These are phyloP conservation scores for Athelia psychrophila DNA, from an alignment of 1,284 basidiomycete genomes.

Conservation along the genomic window DNA sequence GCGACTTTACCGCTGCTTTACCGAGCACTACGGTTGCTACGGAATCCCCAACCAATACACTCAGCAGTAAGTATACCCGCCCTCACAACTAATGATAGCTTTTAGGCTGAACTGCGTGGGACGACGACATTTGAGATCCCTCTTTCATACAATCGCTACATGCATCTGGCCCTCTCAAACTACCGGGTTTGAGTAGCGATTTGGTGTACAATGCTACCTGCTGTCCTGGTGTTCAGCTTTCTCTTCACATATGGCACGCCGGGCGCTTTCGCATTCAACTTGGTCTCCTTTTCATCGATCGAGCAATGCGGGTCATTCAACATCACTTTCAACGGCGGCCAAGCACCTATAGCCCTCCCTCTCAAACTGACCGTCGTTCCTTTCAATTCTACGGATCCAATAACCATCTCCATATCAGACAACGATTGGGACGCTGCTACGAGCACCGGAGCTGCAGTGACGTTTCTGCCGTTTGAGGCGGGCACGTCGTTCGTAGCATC, in stretches of 20 bases:
- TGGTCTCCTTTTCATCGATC: conserved; percentile 47
- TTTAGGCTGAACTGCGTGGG: background rate
- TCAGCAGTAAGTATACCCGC: too few species aligned
- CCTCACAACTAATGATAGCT: too few species aligned
- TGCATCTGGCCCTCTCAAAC: background rate
- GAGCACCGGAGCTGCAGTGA: conserved; percentile 37
- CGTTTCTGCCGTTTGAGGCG: conserved; percentile 49
- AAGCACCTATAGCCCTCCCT: conserved; percentile 28
- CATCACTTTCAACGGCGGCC: conserved; percentile 40
- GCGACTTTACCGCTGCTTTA: conserved; percentile 3
- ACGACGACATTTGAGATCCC: background rate
- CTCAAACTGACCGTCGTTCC: conserved; percentile 52
- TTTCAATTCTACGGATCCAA: conserved; percentile 42
- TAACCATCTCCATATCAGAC: conserved; percentile 42
- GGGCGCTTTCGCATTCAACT: conserved; percentile 41
- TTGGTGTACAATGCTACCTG: conserved; percentile 27
- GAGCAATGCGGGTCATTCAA: conserved; percentile 53
- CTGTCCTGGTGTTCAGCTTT: conserved; percentile 34
- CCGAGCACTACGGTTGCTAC: background rate
- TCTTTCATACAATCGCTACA: conserved; percentile 1
- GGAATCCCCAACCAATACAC: background rate
- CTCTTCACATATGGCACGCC: conserved; percentile 40
- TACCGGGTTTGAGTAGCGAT: background rate
- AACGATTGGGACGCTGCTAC: conserved; percentile 33
- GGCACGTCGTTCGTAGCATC: conserved; percentile 53